These are phyloP conservation scores for Scenedesmus sp. DNA, from an alignment of 163 green algal species.

Conservation along the genomic window DNA sequence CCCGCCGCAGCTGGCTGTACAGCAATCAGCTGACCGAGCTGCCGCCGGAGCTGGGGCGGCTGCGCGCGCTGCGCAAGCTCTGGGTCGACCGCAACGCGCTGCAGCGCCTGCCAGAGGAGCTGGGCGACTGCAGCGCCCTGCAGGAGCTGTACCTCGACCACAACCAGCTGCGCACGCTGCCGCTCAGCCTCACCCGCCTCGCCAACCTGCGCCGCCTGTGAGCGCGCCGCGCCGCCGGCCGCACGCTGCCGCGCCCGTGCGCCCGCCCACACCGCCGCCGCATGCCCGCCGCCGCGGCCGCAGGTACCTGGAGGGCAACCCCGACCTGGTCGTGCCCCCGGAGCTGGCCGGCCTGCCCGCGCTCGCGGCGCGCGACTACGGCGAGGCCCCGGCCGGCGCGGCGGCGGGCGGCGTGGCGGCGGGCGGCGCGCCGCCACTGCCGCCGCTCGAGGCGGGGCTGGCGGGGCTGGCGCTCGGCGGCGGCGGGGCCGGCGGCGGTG, in stretches of 20 bases:
- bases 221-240: conserved; percentile 9
- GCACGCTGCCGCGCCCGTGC: background rate
- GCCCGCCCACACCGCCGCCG: background rate
- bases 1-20: conserved; percentile 52
- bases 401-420: background rate
- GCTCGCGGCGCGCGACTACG: conserved; percentile 19
- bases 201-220: conserved; percentile 41
- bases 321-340: background rate
- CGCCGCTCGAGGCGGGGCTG: background rate
- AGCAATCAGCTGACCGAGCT: conserved; percentile 49
- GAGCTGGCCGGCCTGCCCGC: conserved; percentile 3
- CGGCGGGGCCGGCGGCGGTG: background rate
- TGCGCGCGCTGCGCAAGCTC: conserved; percentile 43
- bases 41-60: conserved; percentile 39
- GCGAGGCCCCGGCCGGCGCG: background rate
- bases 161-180: conserved; percentile 51
- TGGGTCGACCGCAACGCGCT: conserved; percentile 60
- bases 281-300: too few species aligned
- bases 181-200: conserved; percentile 37
- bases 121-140: conserved; percentile 45
- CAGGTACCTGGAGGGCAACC: conserved; percentile 38
- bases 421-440: background rate
- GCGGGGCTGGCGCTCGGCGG: background rate
- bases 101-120: conserved; percentile 34
- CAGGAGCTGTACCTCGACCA: conserved; percentile 51